Evolutionary conservation across 2,329 filamentous ascomycete species (phyloP).

Genomic region (Penicillium sp.): DNA sequence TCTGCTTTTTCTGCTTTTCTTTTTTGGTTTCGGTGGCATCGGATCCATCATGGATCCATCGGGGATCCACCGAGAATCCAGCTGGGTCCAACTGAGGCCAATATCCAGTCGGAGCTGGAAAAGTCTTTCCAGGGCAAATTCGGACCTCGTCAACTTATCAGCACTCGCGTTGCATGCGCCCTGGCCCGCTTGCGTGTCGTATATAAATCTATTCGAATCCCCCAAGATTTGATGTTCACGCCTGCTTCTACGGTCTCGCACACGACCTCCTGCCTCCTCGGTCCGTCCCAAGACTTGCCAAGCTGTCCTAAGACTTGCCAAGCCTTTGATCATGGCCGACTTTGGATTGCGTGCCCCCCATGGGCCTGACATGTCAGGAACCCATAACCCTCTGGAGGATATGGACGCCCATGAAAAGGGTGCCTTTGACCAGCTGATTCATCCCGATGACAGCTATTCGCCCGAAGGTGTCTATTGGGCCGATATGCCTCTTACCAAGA

Average conservation of each 20-base stretch:
- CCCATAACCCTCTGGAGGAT: slow-evolving; percentile 40
- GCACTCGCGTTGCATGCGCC: slow-evolving; percentile 9
- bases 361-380: slow-evolving; percentile 45
- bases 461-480: slow-evolving; percentile 86
- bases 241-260: slow-evolving; percentile 6
- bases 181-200: too few species aligned
- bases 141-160: slow-evolving; percentile 15
- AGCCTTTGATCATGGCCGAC: slow-evolving; percentile 30
- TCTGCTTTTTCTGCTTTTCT: too few species aligned
- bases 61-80: too few species aligned
- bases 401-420: slow-evolving; percentile 56
- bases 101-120: slow-evolving; percentile 4
- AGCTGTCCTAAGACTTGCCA: slow-evolving; percentile 6
- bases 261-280: slow-evolving; percentile 2
- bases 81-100: too few species aligned
- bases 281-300: slow-evolving; percentile 3
- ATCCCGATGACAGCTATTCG: slow-evolving; percentile 83
- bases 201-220: slow-evolving; percentile 7
- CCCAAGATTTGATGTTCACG: slow-evolving; percentile 5
- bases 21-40: too few species aligned
- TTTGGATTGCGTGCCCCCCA: slow-evolving; percentile 42
- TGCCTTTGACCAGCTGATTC: slow-evolving; percentile 72
- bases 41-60: too few species aligned
- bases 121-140: not conserved
- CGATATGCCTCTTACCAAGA: slow-evolving; percentile 66